These are phyloP conservation scores for Amanita molliuscula DNA, from an alignment of 768 basidiomycete genomes.

Conservation along the genomic window DNA sequence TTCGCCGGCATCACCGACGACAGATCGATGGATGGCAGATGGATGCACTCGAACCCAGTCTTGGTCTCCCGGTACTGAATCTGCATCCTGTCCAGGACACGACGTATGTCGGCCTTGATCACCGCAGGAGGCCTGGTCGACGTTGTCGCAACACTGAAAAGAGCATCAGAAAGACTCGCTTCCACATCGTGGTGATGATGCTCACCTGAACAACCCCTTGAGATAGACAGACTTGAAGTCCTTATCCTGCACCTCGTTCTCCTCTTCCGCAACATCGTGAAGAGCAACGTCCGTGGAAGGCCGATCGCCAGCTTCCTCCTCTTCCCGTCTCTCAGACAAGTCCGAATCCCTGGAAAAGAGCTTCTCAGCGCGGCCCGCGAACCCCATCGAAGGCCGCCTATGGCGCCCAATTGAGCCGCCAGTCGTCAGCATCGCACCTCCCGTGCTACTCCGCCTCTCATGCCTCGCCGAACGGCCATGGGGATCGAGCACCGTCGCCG, in stretches of 20 bases:
- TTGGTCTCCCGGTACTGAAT: constrained; percentile 89
- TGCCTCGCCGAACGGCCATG: constrained; percentile 52
- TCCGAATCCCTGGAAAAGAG: constrained; percentile 43
- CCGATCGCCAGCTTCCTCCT: constrained; percentile 20
- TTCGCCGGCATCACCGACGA: constrained; percentile 41
- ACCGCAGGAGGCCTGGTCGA: constrained; percentile 76
- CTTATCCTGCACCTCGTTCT: constrained; percentile 51
- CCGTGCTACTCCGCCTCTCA: constrained; percentile 69
- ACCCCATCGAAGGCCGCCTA: constrained; percentile 64
- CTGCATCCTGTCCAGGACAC: constrained; percentile 89
- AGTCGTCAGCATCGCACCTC: constrained; percentile 40
- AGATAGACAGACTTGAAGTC: constrained; percentile 92
- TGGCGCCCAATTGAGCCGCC: constrained; percentile 57
- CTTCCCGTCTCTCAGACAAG: constrained; percentile 34
- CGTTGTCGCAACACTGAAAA: constrained; percentile 80
- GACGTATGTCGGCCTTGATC: constrained; percentile 77
- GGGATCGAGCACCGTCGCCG: constrained; percentile 70
- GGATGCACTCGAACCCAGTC: constrained; percentile 92
- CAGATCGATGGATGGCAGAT: constrained; percentile 88
- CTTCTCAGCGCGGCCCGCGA: constrained; percentile 31
- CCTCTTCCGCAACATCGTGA: constrained; percentile 23
- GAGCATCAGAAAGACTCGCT: constrained; percentile 1
- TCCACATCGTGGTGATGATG: too few species aligned
- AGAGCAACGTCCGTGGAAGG: constrained; percentile 28
- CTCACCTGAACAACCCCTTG: constrained; percentile 90